Percentiles rank a stretch among this genome's conserved stretches.
Conservation (phyloP, 1,139 yeast genomes). For the Sugiyamaella paludigena region DNA sequence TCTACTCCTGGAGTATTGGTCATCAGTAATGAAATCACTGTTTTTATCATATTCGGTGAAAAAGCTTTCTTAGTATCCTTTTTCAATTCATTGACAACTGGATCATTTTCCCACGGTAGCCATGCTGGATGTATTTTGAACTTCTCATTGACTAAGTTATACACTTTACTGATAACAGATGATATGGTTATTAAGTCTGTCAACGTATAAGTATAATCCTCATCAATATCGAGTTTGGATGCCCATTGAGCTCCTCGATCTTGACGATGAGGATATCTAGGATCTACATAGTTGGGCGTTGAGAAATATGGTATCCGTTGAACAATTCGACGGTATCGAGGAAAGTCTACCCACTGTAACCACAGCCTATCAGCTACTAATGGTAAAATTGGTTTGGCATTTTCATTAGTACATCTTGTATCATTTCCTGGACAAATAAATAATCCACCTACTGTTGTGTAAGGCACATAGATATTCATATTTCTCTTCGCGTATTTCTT, state of each 20-base stretch:
- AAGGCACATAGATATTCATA: constrained; percentile 54
- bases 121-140: constrained; percentile 16
- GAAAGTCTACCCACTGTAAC: constrained; percentile 45
- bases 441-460: constrained; percentile 64
- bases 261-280: constrained; percentile 42
- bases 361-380: constrained; percentile 57
- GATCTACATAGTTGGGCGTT: constrained; percentile 48
- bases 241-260: constrained; percentile 47
- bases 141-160: constrained; percentile 17
- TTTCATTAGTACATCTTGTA: constrained; percentile 33
- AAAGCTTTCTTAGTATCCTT: constrained; percentile 3
- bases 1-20: constrained; percentile 1
- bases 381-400: constrained; percentile 52
- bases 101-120: constrained; percentile 27
- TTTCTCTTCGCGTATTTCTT: constrained; percentile 55
- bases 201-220: constrained; percentile 46
- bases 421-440: constrained; percentile 51
- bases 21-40: constrained; percentile 2
- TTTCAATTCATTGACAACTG: constrained; percentile 3
- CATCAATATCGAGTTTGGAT: constrained; percentile 48
- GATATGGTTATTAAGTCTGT: constrained; percentile 41
- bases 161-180: constrained; percentile 28
- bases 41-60: constrained; percentile 1
- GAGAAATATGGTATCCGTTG: constrained; percentile 60
- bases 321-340: constrained; percentile 35